Conservation (phyloP, 352 stramenopile species). For the Halophytophthora polymorphica region DNA sequence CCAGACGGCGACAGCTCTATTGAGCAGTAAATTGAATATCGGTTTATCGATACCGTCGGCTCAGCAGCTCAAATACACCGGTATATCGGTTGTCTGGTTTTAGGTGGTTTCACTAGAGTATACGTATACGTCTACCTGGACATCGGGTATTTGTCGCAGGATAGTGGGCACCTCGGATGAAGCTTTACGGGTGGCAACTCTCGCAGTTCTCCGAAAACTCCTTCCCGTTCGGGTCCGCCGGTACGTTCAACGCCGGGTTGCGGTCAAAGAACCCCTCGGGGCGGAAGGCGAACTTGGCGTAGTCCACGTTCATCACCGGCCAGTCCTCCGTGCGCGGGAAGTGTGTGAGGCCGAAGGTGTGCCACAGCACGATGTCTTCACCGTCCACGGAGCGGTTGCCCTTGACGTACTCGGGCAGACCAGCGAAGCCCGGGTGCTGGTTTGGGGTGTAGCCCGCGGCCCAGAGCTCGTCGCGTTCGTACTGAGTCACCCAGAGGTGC, state of each 20-base stretch:
- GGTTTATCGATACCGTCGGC: no score
- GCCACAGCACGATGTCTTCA: conserved; percentile 73
- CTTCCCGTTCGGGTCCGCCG: conserved; percentile 38
- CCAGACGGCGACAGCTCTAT: no score
- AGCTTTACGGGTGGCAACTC: conserved; percentile 8
- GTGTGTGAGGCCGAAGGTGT: conserved; percentile 71
- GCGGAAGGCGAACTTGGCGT: conserved; percentile 63
- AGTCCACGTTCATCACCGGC: conserved; percentile 77
- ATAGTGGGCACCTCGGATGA: no score
- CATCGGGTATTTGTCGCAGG: no score
- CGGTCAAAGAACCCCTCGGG: conserved; percentile 66
- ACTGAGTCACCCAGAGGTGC: conserved; percentile 71
- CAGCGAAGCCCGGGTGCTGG: conserved; percentile 43
- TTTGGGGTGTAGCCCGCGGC: conserved; percentile 69
- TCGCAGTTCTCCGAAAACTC: conserved; percentile 32
- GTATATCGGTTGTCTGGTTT: no score
- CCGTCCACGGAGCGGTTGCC: conserved; percentile 48
- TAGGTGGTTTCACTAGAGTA: no score
- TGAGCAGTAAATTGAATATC: no score
- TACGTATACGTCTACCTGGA: no score
- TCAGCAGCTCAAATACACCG: no score
- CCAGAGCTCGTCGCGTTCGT: conserved; percentile 57
- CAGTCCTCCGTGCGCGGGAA: conserved; percentile 70
- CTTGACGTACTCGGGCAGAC: conserved; percentile 54
- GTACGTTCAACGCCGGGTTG: conserved; percentile 51